Conservation (phyloP, 768 basidiomycete genomes). For the Suillus lakei region DNA sequence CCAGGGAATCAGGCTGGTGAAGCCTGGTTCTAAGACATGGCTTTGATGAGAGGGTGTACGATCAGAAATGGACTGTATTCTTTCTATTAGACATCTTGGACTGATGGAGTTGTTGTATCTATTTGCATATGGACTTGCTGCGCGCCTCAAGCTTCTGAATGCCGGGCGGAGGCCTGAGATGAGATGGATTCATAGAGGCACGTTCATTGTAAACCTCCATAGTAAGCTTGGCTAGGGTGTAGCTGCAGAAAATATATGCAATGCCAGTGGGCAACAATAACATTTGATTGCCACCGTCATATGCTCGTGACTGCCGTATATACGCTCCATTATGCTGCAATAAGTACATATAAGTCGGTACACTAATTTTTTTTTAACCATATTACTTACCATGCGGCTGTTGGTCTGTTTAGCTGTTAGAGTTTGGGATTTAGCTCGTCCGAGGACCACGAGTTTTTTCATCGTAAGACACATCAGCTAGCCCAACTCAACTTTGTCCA, state of each 20-base stretch:
- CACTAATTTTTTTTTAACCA: neutral
- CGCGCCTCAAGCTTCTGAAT: neutral
- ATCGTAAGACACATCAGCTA: no score
- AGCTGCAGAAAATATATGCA: neutral
- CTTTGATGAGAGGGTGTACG: conserved; percentile 19
- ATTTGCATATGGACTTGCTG: neutral
- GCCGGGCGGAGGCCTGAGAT: no score
- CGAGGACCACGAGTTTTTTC: neutral
- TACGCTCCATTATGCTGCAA: neutral
- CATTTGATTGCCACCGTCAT: neutral
- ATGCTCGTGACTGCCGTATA: neutral
- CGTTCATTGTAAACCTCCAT: neutral
- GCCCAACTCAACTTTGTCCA: neutral
- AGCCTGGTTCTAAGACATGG: conserved; percentile 26
- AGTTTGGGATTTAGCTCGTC: neutral
- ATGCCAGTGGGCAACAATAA: neutral
- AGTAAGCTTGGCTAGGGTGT: neutral
- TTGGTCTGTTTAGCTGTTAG: neutral
- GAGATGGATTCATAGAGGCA: neutral
- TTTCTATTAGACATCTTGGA: neutral
- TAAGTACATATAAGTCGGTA: neutral
- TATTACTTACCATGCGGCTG: neutral
- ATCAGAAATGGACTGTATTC: conserved; percentile 1
- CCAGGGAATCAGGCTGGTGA: conserved; percentile 48
- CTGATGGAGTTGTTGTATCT: neutral